Evolutionary conservation across 176 grass and related monocot genomes (phyloP).

Genomic region (Eragrostis nindensis): DNA sequence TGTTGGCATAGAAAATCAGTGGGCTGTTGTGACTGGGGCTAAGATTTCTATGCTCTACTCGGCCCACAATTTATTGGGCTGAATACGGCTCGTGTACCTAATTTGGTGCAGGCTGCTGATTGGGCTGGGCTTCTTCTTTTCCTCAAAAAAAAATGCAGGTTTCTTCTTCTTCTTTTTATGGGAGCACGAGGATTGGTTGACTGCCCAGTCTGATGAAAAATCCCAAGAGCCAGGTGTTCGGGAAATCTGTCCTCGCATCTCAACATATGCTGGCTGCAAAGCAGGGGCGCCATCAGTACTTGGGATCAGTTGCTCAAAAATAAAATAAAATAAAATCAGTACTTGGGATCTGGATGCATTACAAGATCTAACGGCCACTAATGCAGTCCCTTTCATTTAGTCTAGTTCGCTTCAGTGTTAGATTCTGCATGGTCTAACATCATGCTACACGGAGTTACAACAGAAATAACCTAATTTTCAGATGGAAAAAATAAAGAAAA

Average conservation of each 20-base stretch:
- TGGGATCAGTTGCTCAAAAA: no score
- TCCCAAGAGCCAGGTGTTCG: no score
- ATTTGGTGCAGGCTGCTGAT: no score
- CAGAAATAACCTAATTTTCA: background rate
- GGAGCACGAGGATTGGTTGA: no score
- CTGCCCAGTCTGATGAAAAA: no score
- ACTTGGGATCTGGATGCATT: background rate
- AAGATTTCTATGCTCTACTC: background rate
- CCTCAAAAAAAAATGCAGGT: no score
- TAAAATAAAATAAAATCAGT: no score
- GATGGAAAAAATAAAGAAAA: background rate
- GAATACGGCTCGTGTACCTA: background rate
- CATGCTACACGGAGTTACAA: background rate
- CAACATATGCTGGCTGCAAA: no score
- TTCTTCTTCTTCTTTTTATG: no score
- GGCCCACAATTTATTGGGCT: background rate
- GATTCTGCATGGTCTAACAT: background rate
- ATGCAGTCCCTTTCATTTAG: background rate
- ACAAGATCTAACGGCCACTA: background rate
- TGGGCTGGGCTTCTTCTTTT: no score
- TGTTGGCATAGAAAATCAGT: background rate
- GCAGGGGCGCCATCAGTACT: no score
- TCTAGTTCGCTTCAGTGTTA: background rate
- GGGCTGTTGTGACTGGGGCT: background rate
- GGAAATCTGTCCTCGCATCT: no score